Evolutionary conservation across 2,329 filamentous ascomycete genomes (phyloP).

Genomic region (Cyanodermella asteris): DNA sequence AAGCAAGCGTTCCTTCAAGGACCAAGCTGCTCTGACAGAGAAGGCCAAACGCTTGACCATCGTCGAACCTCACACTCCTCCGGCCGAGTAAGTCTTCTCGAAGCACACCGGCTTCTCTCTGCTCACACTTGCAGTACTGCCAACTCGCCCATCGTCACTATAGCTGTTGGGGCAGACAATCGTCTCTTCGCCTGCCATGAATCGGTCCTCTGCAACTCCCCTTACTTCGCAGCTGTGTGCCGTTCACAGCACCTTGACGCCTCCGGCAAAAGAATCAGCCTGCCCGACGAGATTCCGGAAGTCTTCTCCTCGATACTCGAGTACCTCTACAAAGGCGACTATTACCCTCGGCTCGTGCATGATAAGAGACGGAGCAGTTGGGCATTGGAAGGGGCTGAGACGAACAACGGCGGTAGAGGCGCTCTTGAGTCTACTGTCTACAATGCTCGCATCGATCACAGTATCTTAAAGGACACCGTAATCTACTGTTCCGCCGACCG

Average conservation of each 20-base stretch:
- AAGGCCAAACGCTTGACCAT: conserved; percentile 4
- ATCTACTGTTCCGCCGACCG: conserved; percentile 84
- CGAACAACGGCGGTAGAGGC: conserved; percentile 34
- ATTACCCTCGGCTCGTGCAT: conserved; percentile 72
- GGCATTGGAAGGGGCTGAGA: conserved; percentile 57
- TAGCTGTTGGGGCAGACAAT: conserved; percentile 60
- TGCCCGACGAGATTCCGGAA: conserved; percentile 74
- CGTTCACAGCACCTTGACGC: conserved; percentile 40
- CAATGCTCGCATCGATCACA: conserved; percentile 49
- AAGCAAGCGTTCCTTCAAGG: conserved; percentile 13
- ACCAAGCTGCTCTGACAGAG: conserved; percentile 8
- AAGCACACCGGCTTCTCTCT: neutral
- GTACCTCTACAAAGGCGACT: conserved; percentile 93
- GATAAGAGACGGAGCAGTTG: conserved; percentile 72
- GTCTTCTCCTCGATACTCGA: conserved; percentile 85
- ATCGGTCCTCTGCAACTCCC: conserved; percentile 55
- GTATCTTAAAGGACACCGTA: conserved; percentile 75
- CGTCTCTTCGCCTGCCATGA: conserved; percentile 83
- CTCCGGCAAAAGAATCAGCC: conserved; percentile 46
- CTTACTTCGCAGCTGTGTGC: conserved; percentile 52
- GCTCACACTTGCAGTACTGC: conserved; percentile 23
- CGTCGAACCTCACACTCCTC: conserved; percentile 6
- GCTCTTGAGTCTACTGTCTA: conserved; percentile 57
- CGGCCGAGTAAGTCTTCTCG: conserved; percentile 3
- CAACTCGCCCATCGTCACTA: conserved; percentile 52